Percentiles rank a stretch among this genome's conserved stretches.
These are phyloP conservation scores for Microsporum ferrugineum DNA, from an alignment of 2,329 filamentous ascomycete species.

Conservation along the genomic window DNA sequence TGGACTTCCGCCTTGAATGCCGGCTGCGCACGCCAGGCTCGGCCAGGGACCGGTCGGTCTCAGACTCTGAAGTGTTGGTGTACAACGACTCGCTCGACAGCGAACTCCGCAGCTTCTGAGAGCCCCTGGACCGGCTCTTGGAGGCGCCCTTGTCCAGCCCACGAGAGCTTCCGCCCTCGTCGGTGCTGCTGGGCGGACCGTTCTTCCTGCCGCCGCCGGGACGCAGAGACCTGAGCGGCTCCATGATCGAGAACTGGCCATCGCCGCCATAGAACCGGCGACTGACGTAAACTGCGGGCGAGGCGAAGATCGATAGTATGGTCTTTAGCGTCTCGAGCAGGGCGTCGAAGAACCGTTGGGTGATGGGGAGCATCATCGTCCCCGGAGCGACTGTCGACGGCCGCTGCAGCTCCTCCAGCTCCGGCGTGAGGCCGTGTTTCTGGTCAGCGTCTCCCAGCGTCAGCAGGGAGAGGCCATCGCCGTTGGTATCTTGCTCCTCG, in stretches of 20 bases:
- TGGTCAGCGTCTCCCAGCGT: slow-evolving; percentile 47
- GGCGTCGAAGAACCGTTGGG: slow-evolving; percentile 58
- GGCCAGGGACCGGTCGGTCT: slow-evolving; percentile 32
- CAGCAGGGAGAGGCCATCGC: slow-evolving; percentile 32
- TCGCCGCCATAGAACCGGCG: slow-evolving; percentile 73
- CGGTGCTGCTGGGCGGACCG: slow-evolving; percentile 4
- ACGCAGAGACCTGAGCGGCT: slow-evolving; percentile 56
- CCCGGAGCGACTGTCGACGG: not conserved
- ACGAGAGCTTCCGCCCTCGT: not conserved
- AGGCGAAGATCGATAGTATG: slow-evolving; percentile 64
- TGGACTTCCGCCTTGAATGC: slow-evolving; percentile 20
- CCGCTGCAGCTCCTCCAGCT: slow-evolving; percentile 38
- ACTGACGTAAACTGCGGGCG: slow-evolving; percentile 70
- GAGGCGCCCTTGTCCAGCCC: not conserved
- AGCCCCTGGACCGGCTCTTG: slow-evolving; percentile 10
- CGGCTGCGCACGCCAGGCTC: slow-evolving; percentile 16
- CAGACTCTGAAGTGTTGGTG: slow-evolving; percentile 46
- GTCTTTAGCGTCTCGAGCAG: slow-evolving; percentile 67
- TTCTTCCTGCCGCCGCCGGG: slow-evolving; percentile 8
- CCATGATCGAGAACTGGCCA: slow-evolving; percentile 65
- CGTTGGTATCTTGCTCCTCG: slow-evolving; percentile 25
- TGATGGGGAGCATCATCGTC: slow-evolving; percentile 37
- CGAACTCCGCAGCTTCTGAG: slow-evolving; percentile 24
- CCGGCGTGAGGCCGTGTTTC: slow-evolving; percentile 38
- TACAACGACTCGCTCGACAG: slow-evolving; percentile 35